These are phyloP conservation scores for Phanerochaete sordida DNA, from an alignment of 768 basidiomycete species.

Conservation along the genomic window DNA sequence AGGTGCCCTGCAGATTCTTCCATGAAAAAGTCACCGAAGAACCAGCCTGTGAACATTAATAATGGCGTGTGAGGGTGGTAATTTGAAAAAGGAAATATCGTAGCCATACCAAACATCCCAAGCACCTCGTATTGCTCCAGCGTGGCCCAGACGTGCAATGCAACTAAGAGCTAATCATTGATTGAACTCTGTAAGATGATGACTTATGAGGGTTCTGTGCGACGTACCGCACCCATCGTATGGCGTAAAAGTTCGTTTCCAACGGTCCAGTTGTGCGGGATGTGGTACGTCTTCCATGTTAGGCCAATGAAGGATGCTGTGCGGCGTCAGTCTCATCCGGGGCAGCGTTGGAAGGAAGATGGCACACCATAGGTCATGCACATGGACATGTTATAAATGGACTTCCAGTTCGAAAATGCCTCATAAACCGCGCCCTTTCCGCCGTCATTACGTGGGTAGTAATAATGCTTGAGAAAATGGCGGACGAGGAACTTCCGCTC, in stretches of 20 bases:
- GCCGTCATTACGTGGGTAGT: conserved; percentile 70
- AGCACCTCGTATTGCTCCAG: conserved; percentile 89
- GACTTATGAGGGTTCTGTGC: not conserved
- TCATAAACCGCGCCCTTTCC: conserved; percentile 82
- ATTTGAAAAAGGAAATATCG: not conserved
- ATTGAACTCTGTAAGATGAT: not conserved
- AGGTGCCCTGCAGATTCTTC: conserved; percentile 87
- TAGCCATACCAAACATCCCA: conserved; percentile 76
- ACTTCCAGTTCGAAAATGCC: conserved; percentile 95
- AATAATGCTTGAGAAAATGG: conserved; percentile 93
- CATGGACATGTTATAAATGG: conserved; percentile 86
- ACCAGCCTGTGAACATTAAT: conserved; percentile 67
- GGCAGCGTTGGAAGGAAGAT: conserved; percentile 1
- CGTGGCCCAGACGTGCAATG: conserved; percentile 88
- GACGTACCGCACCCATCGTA: conserved; percentile 78
- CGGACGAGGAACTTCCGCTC: conserved; percentile 85
- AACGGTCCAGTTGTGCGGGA: conserved; percentile 82
- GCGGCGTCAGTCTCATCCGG: not conserved
- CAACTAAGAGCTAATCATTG: conserved; percentile 48
- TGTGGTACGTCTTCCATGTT: conserved; percentile 86
- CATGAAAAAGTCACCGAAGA: conserved; percentile 92
- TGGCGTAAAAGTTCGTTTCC: conserved; percentile 86
- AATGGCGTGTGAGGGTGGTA: not conserved
- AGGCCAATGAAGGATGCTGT: conserved; percentile 82
- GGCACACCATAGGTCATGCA: conserved; percentile 89